Evolutionary conservation across 305 asterid species (phyloP).

Genomic region (Fraxinus velutina): DNA sequence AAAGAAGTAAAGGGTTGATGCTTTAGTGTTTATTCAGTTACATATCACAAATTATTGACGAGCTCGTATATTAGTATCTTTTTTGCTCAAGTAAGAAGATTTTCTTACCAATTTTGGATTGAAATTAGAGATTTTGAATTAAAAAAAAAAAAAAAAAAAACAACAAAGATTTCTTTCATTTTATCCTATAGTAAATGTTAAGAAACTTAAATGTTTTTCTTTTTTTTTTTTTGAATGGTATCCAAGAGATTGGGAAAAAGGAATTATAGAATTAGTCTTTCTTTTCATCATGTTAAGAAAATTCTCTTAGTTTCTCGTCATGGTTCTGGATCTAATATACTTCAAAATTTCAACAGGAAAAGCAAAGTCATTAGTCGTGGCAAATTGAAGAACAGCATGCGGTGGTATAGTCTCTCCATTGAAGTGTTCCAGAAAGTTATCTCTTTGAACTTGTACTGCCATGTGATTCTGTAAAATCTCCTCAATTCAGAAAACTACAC

Average conservation of each 20-base stretch:
- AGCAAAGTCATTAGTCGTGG: conserved; percentile 28
- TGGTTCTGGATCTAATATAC: conserved; percentile 14
- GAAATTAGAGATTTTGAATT: too few relatives aligned
- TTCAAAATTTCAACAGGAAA: conserved; percentile 36
- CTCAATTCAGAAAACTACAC: conserved; percentile 13
- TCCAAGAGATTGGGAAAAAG: not conserved
- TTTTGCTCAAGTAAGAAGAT: too few relatives aligned
- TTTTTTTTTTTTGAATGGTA: not conserved
- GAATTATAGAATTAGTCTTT: not conserved
- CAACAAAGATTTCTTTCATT: not conserved
- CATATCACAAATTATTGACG: too few relatives aligned
- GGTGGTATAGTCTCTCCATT: conserved; percentile 68
- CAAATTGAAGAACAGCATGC: conserved; percentile 62
- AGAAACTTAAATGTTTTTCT: not conserved
- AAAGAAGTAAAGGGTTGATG: too few relatives aligned
- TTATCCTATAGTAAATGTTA: not conserved
- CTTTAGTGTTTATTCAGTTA: too few relatives aligned
- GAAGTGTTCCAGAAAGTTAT: conserved; percentile 71
- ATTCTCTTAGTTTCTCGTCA: conserved; percentile 8
- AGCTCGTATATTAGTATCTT: too few relatives aligned
- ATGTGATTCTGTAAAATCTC: conserved; percentile 68
- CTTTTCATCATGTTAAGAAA: not conserved
- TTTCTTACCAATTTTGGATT: too few relatives aligned
- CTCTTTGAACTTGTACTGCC: conserved; percentile 85
- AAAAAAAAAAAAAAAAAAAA: too few relatives aligned